Evolutionary conservation across 2,329 filamentous ascomycete species (phyloP).

Genomic region (Ramularia collo-cygni): DNA sequence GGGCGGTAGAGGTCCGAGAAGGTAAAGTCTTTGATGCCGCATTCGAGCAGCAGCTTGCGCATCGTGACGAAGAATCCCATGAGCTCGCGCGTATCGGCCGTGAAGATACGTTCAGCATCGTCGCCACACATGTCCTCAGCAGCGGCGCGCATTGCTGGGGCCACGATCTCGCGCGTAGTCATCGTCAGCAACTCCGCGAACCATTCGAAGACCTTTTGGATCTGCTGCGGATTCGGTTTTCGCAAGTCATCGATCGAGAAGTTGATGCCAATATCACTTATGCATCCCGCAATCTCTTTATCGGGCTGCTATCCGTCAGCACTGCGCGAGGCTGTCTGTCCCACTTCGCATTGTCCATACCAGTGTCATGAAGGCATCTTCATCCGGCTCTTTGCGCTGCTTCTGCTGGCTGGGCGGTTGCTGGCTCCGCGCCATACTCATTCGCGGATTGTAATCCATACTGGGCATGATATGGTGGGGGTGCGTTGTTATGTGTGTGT

Average conservation of each 20-base stretch:
- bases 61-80: constrained; percentile 93
- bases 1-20: constrained; percentile 89
- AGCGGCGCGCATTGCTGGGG: constrained; percentile 89
- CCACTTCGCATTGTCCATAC: constrained; percentile 26
- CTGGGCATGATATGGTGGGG: constrained; percentile 23
- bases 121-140: constrained; percentile 81
- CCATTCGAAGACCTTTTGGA: constrained; percentile 97
- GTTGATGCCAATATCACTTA: constrained; percentile 89
- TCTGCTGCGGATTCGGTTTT: constrained; percentile 88
- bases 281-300: constrained; percentile 87
- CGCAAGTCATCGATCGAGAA: constrained; percentile 82
- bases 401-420: constrained; percentile 33
- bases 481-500: constrained; percentile 3
- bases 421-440: constrained; percentile 43
- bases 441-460: constrained; percentile 46
- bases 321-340: constrained; percentile 2
- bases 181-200: constrained; percentile 93
- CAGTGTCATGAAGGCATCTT: constrained; percentile 47
- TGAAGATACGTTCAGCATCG: constrained; percentile 69
- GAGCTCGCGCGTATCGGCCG: constrained; percentile 81
- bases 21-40: constrained; percentile 86
- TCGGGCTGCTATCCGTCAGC: constrained; percentile 45
- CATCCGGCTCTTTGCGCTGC: constrained; percentile 35
- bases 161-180: constrained; percentile 83
- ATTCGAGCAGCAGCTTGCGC: constrained; percentile 70